These are phyloP conservation scores for Stephania cephalantha DNA, from an alignment of 164 flowering plant species.

Conservation along the genomic window DNA sequence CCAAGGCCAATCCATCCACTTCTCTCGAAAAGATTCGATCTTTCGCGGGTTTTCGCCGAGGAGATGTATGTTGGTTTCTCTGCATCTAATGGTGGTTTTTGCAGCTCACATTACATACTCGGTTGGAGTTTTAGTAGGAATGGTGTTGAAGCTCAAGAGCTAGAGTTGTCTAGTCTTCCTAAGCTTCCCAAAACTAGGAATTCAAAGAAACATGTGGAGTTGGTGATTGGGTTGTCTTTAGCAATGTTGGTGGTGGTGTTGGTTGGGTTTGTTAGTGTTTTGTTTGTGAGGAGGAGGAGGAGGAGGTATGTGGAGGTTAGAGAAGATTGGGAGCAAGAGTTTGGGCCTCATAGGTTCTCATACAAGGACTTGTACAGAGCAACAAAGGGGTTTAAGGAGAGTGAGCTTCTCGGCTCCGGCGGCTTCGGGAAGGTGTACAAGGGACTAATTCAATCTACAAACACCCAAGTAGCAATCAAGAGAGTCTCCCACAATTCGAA, in stretches of 20 bases:
- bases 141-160: conserved; percentile 23
- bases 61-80: conserved; percentile 46
- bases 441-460: conserved; percentile 3
- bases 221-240: conserved; percentile 10
- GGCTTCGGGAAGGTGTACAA: conserved; percentile 11
- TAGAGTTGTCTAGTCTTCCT: conserved; percentile 34
- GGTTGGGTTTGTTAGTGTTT: conserved; percentile 7
- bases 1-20: conserved; percentile 29
- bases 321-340: conserved; percentile 54
- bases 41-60: conserved; percentile 19
- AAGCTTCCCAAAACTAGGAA: not conserved
- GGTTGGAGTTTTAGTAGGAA: conserved; percentile 47
- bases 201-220: conserved; percentile 7
- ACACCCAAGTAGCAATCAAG: conserved; percentile 4
- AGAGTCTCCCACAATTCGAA: conserved; percentile 1
- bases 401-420: conserved; percentile 9
- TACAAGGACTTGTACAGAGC: conserved; percentile 20
- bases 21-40: conserved; percentile 18
- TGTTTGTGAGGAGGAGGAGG: conserved; percentile 1
- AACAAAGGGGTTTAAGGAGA: conserved; percentile 9
- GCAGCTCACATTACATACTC: conserved; percentile 34
- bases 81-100: conserved; percentile 37
- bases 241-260: conserved; percentile 10
- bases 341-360: conserved; percentile 38
- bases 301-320: conserved; percentile 18